Evolutionary conservation across 257 asterid genomes (phyloP).

Genomic region (Agastache rugosa): DNA sequence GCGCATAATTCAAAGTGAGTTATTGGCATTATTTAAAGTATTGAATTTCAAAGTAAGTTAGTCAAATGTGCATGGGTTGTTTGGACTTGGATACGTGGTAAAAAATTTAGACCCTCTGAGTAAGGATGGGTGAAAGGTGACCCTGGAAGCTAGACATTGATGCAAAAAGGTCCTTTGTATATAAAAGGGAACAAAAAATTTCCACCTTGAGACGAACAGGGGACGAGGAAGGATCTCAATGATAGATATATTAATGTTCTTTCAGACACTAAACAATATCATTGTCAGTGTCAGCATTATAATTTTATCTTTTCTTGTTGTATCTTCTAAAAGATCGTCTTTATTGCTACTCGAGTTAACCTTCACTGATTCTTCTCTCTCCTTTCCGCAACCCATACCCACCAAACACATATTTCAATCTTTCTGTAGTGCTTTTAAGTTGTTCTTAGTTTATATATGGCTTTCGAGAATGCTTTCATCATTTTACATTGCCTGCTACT

Average conservation of each 20-base stretch:
- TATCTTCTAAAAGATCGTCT: not conserved
- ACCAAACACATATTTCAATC: constrained; percentile 19
- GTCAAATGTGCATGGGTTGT: not conserved
- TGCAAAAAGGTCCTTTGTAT: constrained; percentile 8
- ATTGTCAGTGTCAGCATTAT: not conserved
- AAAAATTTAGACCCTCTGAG: not conserved
- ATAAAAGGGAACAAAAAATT: not conserved
- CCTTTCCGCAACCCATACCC: not conserved
- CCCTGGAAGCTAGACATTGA: not conserved
- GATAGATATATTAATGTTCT: not conserved
- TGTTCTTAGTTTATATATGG: constrained; percentile 3
- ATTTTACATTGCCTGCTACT: constrained; percentile 30
- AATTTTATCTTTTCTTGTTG: not conserved
- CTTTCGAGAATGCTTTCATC: constrained; percentile 25
- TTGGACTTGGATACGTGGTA: not conserved
- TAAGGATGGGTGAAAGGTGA: constrained; percentile 19
- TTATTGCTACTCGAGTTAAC: not conserved
- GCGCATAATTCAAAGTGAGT: constrained; percentile 84
- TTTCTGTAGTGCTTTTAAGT: not conserved
- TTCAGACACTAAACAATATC: not conserved
- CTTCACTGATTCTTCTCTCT: not conserved
- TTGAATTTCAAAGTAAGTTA: constrained; percentile 4
- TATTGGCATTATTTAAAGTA: constrained; percentile 15
- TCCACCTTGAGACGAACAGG: not conserved
- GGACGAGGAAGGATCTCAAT: not conserved